Conservation (phyloP, 75 land plant genomes). For the Selaginella moellendorffii region DNA sequence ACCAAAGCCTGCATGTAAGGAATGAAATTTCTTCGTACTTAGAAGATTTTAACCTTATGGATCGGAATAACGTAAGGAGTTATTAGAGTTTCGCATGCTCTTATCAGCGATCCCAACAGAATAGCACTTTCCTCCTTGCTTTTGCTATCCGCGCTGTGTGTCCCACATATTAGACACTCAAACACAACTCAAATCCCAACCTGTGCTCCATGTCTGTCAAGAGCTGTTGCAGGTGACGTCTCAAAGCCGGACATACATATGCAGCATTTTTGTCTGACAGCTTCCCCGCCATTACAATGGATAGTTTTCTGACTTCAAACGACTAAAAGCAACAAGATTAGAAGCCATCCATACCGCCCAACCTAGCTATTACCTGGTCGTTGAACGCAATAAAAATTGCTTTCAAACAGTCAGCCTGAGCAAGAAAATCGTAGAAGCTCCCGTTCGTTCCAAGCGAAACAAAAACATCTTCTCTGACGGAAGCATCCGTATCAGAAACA, state of each 20-base stretch:
- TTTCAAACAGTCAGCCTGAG: slow-evolving; percentile 85
- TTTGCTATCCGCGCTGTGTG: slow-evolving; percentile 78
- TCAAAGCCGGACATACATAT: slow-evolving; percentile 93
- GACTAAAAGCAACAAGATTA: slow-evolving; percentile 27
- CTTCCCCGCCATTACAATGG: slow-evolving; percentile 84
- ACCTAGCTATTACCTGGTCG: too few relatives aligned
- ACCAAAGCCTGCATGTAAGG: slow-evolving; percentile 50
- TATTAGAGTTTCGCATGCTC: slow-evolving; percentile 72
- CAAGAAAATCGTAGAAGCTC: slow-evolving; percentile 79
- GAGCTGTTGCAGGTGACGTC: slow-evolving; percentile 84
- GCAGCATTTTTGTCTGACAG: slow-evolving; percentile 94
- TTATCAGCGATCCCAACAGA: slow-evolving; percentile 77
- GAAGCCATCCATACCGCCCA: too few relatives aligned
- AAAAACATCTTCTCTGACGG: slow-evolving; percentile 71
- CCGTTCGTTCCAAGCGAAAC: slow-evolving; percentile 47
- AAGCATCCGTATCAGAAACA: slow-evolving; percentile 90
- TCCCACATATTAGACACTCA: neutral
- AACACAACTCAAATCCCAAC: slow-evolving; percentile 18
- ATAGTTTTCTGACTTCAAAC: slow-evolving; percentile 56
- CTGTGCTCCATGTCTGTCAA: slow-evolving; percentile 79
- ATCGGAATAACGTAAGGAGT: slow-evolving; percentile 90
- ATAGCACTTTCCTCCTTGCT: slow-evolving; percentile 96
- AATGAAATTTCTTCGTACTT: too few relatives aligned
- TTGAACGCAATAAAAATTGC: slow-evolving; percentile 89
- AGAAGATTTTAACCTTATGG: too few relatives aligned